Evolutionary conservation across 495 filamentous ascomycete genomes (phyloP), one percentile per base, ranked within the genome.

Genomic region (Penicillium egyptiacum): DNA sequence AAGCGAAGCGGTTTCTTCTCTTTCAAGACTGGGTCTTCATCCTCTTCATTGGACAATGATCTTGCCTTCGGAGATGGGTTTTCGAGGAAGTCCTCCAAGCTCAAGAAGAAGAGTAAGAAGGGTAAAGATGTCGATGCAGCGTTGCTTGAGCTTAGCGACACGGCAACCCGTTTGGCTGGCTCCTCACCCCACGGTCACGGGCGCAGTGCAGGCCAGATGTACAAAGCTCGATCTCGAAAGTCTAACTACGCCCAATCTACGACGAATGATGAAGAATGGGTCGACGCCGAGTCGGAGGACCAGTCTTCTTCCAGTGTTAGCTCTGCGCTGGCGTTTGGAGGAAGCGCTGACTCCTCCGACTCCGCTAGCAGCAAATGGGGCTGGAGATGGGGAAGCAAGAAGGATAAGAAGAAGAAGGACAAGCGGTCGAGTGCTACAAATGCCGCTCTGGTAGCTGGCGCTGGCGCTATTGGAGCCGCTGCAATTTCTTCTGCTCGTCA

Each of bases 331-430:
- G 83, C 83, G 3, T 88, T 79, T 64, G 75, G 85, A 65, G 65
- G 68, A 55, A 73, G 75, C 55, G 62, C 61, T 45, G 81, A 81
- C 20, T 41, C 56, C 7, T 86, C 83, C n/a, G 74, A 81, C 20
- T 79, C 79, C 17, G 75, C 74, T 16, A 77, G 73, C 16, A 74
- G 72, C 46, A 42, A 40, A 28, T 87, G 83, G 84, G 72, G 74
- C 49, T 86, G 83, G 83, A 72, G 77, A 42, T 86, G 83, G 79
- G 77, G 81, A 72, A 60, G 72, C 55, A 83, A 77, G 61, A 79
- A 75, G 56, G 50, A 66, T 23, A 76, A 71, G 55, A 70, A 66
- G 50, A 63, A 77, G 63, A 76, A 72, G 58, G 72, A 78, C 50
- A 61, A 67, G 56, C 71, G 64, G 28, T 66, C 59, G 20, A 67